Base-by-base conservation (phyloP, 2,329 filamentous ascomycete genomes). In the Conoideocrella luteorostrata region DNA sequence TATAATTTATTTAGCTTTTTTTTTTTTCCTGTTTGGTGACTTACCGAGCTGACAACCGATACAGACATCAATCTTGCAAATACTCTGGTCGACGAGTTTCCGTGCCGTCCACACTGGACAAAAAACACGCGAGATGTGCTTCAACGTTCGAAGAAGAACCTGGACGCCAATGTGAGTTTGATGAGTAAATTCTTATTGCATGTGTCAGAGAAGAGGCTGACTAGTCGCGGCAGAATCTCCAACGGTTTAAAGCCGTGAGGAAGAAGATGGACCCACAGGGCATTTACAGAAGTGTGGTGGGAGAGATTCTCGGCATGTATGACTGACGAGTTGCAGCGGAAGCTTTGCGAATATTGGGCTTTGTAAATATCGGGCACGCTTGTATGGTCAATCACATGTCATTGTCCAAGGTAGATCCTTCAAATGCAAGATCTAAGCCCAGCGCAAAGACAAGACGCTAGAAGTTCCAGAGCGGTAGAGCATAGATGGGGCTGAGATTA, bases 61-160 rank as follows among this genome's bases (percentile, higher is more conserved):
- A 18, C 29, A 68, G 62, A 75, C 48, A 64, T 63, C 28, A 68
- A 65, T 5, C 57, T 75, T 4, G 69, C 70, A 17, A 66, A 67
- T 39, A 65, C 63, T 0, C 62, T 75, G 15, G 60, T 75, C 38
- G 62, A 69, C 21, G 71, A 75, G 53, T 75, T 75, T 48, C 69
- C 70, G 0, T 71, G 68, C 51, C 63, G 72, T 5, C 71, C 72
- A 23, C 72, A 75, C 55, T 75, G 71, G 72, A 75, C 72, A 10
- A 75, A 75, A 60, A 75, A 74, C 50, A 73, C 69, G 4, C 58
- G 72, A 15, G 68, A 72, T 18, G 63, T 74, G 7, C 68, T 74
- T 41, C 52, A 60, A 39, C 62, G 66, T 36, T 56, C 67, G 1
- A 66, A 64, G 32, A 69, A 72, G 57, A 71, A 74, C 39, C 49